Evolutionary conservation across 306 rosid species (phyloP).

Genomic region (Phaseolus lunatus): DNA sequence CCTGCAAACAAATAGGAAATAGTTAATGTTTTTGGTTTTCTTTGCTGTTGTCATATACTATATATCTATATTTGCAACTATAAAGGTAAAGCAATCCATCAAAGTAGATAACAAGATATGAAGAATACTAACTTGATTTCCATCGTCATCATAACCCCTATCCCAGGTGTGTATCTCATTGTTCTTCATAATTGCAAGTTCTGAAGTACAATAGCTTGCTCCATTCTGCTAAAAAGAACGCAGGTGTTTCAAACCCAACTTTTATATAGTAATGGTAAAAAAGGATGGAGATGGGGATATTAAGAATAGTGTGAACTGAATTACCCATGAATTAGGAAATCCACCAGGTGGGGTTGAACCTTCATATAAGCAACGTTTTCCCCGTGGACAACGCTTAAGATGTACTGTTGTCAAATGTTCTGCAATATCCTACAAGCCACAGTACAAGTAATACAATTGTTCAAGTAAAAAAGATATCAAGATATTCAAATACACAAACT

Average conservation of each 20-base stretch:
- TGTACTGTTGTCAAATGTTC: constrained; percentile 90
- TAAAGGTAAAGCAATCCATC: constrained; percentile 19
- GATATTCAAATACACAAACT: constrained; percentile 9
- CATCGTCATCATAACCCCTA: constrained; percentile 82
- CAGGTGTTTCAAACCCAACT: constrained; percentile 36
- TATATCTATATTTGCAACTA: constrained; percentile 17
- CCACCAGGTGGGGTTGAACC: constrained; percentile 98
- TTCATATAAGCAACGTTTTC: constrained; percentile 95
- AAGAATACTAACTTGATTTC: constrained; percentile 77
- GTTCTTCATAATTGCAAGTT: constrained; percentile 82
- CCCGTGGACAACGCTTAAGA: constrained; percentile 91
- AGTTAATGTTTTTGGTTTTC: background rate
- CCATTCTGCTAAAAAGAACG: constrained; percentile 72
- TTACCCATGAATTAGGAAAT: constrained; percentile 97
- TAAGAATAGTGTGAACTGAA: constrained; percentile 30
- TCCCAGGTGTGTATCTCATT: constrained; percentile 97
- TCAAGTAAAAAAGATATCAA: constrained; percentile 15
- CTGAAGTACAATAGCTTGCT: constrained; percentile 81
- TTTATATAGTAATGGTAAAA: background rate
- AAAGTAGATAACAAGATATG: constrained; percentile 24
- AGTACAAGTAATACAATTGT: background rate
- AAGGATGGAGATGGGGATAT: background rate
- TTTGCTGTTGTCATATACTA: background rate
- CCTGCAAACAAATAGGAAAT: constrained; percentile 57
- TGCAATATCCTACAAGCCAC: constrained; percentile 77